Evolutionary conservation across 257 asterid species (phyloP), one percentile per base, ranked within the genome.

Genomic region (Scutellaria barbata): DNA sequence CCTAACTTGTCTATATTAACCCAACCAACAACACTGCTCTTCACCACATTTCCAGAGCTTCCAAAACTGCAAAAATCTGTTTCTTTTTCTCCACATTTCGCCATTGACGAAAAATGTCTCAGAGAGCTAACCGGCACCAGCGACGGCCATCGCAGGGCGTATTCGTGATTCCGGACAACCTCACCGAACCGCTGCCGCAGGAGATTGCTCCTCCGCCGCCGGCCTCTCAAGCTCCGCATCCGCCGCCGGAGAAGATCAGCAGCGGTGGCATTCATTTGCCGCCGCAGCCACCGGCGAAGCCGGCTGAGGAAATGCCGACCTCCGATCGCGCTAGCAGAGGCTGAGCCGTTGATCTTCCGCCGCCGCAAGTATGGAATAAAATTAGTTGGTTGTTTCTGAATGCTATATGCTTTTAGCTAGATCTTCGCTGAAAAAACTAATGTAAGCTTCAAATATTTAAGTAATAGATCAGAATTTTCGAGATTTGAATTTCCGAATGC

Each of bases 61-160:
- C 57, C 63, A 10, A 56, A 74, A 54, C 61, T 43, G 20, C 68
- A 37, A 41, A 18, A 4, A 59, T 50, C 61, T n/a, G 7, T 55
- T 52, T 40, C 18, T 22, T 59, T n/a, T 40, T 71, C 68, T 61
- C 50, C 77, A 16, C 76, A 68, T 66, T 75, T 76, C 57, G 47
- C 25, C 70, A 76, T 51, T 33, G 7, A 14, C 75, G 11, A 8
- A 30, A 59, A 73, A 88, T 88, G 97, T 88, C 97, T 17, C 78
- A 85, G 35, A 83, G 87, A 79, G 61, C 76, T 33, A 76, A 72
- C 82, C 97, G 93, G 63, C 97, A 90, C 82, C 88, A 82, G 46
- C 85, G 97, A 74, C 85, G 86, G 40, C 92, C 95, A 10, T 90
- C 97, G 1, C 97, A 88, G 80, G 76, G 91, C 9, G 77, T 81